Base-by-base conservation (phyloP, 2,329 filamentous ascomycete genomes). In the Didymella glomerata region DNA sequence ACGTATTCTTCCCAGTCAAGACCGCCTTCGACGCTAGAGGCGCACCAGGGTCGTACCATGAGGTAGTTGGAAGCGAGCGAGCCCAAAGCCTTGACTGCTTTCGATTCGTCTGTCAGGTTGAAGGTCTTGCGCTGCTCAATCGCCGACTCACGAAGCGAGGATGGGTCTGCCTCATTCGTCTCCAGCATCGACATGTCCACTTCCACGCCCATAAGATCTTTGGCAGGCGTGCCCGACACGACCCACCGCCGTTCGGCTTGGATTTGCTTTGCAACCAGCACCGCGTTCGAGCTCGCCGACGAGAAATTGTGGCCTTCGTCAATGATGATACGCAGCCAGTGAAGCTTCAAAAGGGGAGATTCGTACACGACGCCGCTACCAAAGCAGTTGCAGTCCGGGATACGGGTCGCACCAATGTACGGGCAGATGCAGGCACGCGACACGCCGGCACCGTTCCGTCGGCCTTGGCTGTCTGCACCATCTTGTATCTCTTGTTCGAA, bases 261-360 rank as follows among this genome's bases (percentile, higher is more conserved):
- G 4, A 83, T 74, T 24, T 88, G 80, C 49, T 82, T 83, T 5
- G 86, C 78, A 9, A 88, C 80, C 16, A 82, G 73, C 5, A 85
- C 81, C 30, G 86, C 84, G 45, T 81, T 84, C 1, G 87, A 92
- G 2, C 78, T 84, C 0, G 85, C 85, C 36, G 90, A 89, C 0
- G 92, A 91, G 58, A 97, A 88, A 59, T 86, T 90, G 73, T 97
- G 93, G 0, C 94, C 94, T 81, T 97, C 94, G 64, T 98, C 94
- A 18, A 96, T 90, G 45, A 98, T 93, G 46, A 96, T 88, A 1
- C 94, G 85, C 68, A 97, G 89, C 84, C 94, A 97, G 67, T 92
- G 92, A 3, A 97, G 77, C 8, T 85, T 77, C 38, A 87, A 86
- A 18, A 97, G 77, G 0, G 90, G 85, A 1, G 87, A 90, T 10